Base-by-base conservation (phyloP, 805 yeast species). In the Blastobotrys robertii region DNA sequence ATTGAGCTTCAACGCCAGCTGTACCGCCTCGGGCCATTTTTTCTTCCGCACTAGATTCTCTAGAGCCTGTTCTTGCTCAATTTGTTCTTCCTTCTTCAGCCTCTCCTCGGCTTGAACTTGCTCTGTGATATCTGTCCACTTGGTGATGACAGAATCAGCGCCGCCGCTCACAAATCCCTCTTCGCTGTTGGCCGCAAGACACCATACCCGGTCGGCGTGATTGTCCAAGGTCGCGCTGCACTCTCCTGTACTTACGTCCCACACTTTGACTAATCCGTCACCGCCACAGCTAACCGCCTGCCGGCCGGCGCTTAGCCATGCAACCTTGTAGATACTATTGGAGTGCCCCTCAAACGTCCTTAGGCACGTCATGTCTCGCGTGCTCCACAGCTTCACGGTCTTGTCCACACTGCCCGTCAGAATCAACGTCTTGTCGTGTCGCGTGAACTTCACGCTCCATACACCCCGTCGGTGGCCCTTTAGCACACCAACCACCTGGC, bases 161-260 rank as follows among this genome's bases (percentile, higher is more conserved):
- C 92, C 97, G 0, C 96, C 97, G 45, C 84, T 76, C 0, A 85
- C 75, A 45, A 92, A 71, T 45, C 73, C 72, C 12, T 72, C 73
- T 19, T 94, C 95, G 52, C 84, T 84, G 33, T 75, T 70, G 12
- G 71, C 72, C 44, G 82, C 77, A 42, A 92, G 62, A 0, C 97
- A 84, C 99, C 98, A 92, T 39, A 92, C 85, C 65, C 95, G 78
- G 61, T 90, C 92, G 47, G 79, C 85, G 59, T 92, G 99, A 54
- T 80, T 80, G 63, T 90, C 97, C 39, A 88, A 70, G 0, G 97
- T 90, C 45, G 80, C 77, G 14, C 81, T 63, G 56, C 86, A 76
- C 56, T 92, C 98, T 31, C 86, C 92, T 8, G 75, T 65, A 32
- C 76, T 67, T 41, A 72, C 60, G 56, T 86, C 94, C 98, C 98